Percentiles rank a stretch among this genome's conserved stretches.
These are phyloP conservation scores for Pistacia integerrima DNA, from an alignment of 345 rosid species.

Conservation along the genomic window DNA sequence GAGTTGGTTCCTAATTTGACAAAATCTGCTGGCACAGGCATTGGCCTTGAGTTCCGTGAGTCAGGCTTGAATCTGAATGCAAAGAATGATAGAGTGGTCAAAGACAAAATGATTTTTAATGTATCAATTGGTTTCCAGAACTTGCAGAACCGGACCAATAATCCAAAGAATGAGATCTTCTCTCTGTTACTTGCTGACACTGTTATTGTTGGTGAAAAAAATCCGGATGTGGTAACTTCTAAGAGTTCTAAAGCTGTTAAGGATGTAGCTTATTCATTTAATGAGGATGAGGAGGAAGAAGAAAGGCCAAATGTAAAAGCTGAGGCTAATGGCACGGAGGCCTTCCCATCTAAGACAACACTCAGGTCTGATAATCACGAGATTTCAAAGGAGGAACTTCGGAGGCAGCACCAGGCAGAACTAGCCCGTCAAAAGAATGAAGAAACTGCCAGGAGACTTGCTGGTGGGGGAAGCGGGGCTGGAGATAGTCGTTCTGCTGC, in stretches of 20 bases:
- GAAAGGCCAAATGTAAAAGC: constrained; percentile 42
- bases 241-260: constrained; percentile 75
- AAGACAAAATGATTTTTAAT: constrained; percentile 74
- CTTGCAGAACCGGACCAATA: constrained; percentile 56
- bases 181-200: constrained; percentile 89
- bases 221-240: constrained; percentile 58
- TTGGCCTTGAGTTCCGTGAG: constrained; percentile 96
- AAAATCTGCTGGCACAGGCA: constrained; percentile 95
- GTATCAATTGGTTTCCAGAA: constrained; percentile 92
- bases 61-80: constrained; percentile 77
- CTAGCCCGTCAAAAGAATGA: constrained; percentile 97
- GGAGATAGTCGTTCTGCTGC: constrained; percentile 63
- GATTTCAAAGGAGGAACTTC: constrained; percentile 86
- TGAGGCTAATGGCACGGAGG: constrained; percentile 44
- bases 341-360: constrained; percentile 62
- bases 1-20: constrained; percentile 71
- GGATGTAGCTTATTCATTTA: constrained; percentile 89
- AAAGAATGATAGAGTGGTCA: constrained; percentile 70
- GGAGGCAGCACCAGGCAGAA: constrained; percentile 99
- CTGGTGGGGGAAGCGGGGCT: constrained; percentile 63
- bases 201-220: constrained; percentile 66
- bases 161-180: constrained; percentile 63
- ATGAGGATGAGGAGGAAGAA: constrained; percentile 86
- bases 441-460: constrained; percentile 95
- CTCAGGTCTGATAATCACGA: constrained; percentile 91